phyloP scores from a whole-genome alignment of 2,329 filamentous ascomycete genomes.

The Diaporthe helianthi region DNA sequence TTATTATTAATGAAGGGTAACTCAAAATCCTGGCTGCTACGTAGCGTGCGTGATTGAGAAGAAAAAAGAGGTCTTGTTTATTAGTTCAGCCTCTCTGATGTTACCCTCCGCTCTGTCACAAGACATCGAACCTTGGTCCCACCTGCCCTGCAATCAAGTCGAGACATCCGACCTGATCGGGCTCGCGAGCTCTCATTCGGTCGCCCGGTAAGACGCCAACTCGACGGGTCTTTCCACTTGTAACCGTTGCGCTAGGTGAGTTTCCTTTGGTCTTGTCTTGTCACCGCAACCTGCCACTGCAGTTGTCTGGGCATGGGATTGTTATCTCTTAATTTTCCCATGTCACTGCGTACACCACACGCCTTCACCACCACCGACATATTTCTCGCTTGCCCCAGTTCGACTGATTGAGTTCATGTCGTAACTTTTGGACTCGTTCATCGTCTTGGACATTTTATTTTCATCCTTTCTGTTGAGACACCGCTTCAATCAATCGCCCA shows the following conservation, averaged over 20 bases:
- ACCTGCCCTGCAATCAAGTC: neutral
- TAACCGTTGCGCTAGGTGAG: neutral
- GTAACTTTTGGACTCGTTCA: neutral
- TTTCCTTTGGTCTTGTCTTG: neutral
- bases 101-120: constrained; percentile 11
- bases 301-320: neutral
- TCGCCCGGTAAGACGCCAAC: constrained; percentile 2
- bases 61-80: neutral
- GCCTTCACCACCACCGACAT: neutral
- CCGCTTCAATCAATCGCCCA: neutral
- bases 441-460: neutral
- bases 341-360: too few relatives aligned
- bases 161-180: constrained; percentile 5
- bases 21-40: neutral
- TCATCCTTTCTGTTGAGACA: neutral
- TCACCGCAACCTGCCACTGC: constrained; percentile 15
- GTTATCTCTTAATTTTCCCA: constrained; percentile 13
- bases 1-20: too few relatives aligned
- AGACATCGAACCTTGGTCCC: constrained; percentile 13
- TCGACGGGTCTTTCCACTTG: neutral
- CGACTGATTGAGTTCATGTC: neutral
- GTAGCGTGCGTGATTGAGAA: neutral
- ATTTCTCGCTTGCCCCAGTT: neutral
- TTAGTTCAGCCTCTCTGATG: neutral
- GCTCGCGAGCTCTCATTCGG: neutral